Base-by-base conservation (phyloP, 2,329 filamentous ascomycete species). In the Monosporascus sp. region DNA sequence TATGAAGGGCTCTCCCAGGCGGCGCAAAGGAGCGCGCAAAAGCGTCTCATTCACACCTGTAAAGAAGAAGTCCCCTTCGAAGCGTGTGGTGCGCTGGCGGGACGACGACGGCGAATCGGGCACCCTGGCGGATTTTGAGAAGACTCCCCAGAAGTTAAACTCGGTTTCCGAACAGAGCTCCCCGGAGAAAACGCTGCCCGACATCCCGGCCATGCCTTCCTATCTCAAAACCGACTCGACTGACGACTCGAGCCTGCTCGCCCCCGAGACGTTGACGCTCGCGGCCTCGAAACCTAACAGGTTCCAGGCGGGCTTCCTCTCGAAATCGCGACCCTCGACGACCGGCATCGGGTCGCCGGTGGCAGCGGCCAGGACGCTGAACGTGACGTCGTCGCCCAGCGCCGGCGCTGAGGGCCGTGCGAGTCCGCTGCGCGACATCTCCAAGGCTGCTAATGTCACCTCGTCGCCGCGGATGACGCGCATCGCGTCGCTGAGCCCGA, bases 261-360 rank as follows among this genome's bases (percentile, higher is more conserved):
- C 84, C 0, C 72, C 74, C 0, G 75, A 80, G 44, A 61, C 68
- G 15, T 68, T 70, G 7, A 68, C 60, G 9, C 60, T 76, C 4
- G 60, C 56, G 60, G 46, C 64, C 17, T 61, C 70, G 37, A 89
- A 89, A 62, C 82, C 82, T 49, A 88, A 82, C 71, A 83, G 93
- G 44, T 97, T 97, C 73, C 89, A 96, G 63, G 81, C 91, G 2
- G 93, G 93, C 5, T 96, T 96, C 68, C 74, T 97, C 24, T 84
- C 89, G 74, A 81, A 81, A 65, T 60, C 70, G 41, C 70, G 73
- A 44, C 63, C 68, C 2, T 74, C 75, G 2, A 64, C 72, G 38
- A 71, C 70, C 41, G 61, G 66, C 2, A 75, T 80, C 46, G 85
- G 81, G 49, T 90, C 88, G 3, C 87, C 88, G 4, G 70, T 81